These are phyloP conservation scores for Leishmania mexicana DNA, from an alignment of 208 protist genomes.

Conservation along the genomic window DNA sequence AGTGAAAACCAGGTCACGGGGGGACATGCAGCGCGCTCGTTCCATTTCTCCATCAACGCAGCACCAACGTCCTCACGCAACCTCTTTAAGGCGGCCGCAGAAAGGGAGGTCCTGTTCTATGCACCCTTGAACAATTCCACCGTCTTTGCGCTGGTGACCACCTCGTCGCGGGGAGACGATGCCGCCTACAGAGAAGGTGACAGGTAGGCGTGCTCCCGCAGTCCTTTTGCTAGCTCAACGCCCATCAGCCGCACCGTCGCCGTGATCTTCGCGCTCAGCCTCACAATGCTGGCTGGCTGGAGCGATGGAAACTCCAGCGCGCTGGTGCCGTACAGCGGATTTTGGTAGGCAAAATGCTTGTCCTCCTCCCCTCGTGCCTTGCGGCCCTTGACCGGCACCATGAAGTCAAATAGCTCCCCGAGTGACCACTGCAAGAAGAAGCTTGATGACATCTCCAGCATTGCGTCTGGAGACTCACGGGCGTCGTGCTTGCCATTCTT, in stretches of 20 bases:
- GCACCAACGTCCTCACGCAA: conserved; percentile 34
- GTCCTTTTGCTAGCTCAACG: conserved; percentile 32
- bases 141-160: not conserved
- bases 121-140: conserved; percentile 15
- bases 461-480: conserved; percentile 27
- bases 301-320: conserved; percentile 32
- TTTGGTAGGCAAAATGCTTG: conserved; percentile 23
- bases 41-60: conserved; percentile 12
- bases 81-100: conserved; percentile 19
- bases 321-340: conserved; percentile 31
- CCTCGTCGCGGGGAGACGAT: conserved; percentile 12
- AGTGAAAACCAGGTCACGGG: not conserved
- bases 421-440: conserved; percentile 77
- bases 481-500: conserved; percentile 18
- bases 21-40: not conserved
- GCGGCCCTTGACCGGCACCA: conserved; percentile 36
- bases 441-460: conserved; percentile 41
- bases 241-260: conserved; percentile 49
- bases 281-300: conserved; percentile 18
- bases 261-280: conserved; percentile 41
- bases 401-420: conserved; percentile 64
- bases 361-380: conserved; percentile 23
- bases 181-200: not conserved
- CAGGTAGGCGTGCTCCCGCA: conserved; percentile 10
- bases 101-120: conserved; percentile 8